Evolutionary conservation across 805 yeast genomes (phyloP), one percentile per base, ranked within the genome.

Genomic region (Sugiyamaella valdiviana): DNA sequence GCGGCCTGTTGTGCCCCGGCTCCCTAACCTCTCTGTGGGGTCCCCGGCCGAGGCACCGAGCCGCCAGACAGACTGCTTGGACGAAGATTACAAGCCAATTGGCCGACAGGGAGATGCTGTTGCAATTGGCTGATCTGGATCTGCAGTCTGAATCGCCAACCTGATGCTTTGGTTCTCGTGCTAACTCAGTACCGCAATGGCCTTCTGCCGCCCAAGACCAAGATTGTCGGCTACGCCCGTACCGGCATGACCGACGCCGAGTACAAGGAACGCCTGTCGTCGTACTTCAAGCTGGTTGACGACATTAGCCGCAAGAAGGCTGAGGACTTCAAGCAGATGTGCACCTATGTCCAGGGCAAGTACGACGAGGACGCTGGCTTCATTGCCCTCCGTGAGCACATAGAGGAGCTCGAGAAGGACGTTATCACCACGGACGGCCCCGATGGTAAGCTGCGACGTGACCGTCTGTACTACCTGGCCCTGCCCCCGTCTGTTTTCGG

Each of bases 401-500:
- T 88, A 49, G 78, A 74, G 57, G 63, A 70, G 50, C 78, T 81
- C 56, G 97, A 91, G 68, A 68, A 69, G 39, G 63, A 68, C 49
- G 17, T 14, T n/a, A n/a, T 43, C 14, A 16, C 26, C n/a, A 12
- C 14, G n/a, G 44, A 41, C 12, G 63, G 63, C 12, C 76, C 75
- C 6, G 29, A 53, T 56, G 15, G 72, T 14, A 39, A 55, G 51
- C 45, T 42, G 20, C 44, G 49, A 35, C 79, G 88, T 22, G 89
- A 91, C 67, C 78, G 98, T 57, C 70, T 93, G 53, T 89, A 85
- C 70, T 93, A 93, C 68, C 76, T 93, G 60, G 99, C 99, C 0
- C 74, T 93, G 51, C 99, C 99, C 16, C 99, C 99, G 29, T 81
- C 89, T 9, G 95, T 84, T 36, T 93, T 93, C 70, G 82, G 83